Conservation (phyloP, 1,284 basidiomycete species). For the Trichosporon faecale region DNA sequence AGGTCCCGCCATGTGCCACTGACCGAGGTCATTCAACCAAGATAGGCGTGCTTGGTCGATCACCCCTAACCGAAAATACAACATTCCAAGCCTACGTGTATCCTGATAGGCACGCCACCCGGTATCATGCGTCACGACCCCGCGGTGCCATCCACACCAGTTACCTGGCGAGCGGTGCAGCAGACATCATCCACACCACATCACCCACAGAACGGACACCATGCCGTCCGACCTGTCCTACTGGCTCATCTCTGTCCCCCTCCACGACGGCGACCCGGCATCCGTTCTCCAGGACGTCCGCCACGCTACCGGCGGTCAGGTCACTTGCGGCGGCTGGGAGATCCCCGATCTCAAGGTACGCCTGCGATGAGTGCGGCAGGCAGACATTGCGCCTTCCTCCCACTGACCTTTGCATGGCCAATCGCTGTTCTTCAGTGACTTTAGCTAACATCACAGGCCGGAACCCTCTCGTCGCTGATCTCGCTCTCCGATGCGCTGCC, state of each 20-base stretch:
- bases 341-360: conserved; percentile 53
- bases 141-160: background rate
- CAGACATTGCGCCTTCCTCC: background rate
- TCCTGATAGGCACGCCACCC: background rate
- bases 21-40: background rate
- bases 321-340: conserved; percentile 45
- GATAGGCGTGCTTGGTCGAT: background rate
- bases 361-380: background rate
- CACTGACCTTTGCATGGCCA: no score
- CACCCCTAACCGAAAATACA: background rate
- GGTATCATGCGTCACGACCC: conserved; percentile 8
- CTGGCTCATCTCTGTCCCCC: conserved; percentile 58
- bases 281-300: conserved; percentile 54
- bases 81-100: background rate
- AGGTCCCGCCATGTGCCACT: conserved; percentile 1
- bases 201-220: conserved; percentile 7
- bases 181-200: background rate
- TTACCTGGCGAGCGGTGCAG: background rate
- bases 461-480: conserved; percentile 87
- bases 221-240: conserved; percentile 58
- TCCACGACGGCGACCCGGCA: conserved; percentile 54
- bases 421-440: background rate
- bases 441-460: conserved; percentile 61
- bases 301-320: conserved; percentile 46
- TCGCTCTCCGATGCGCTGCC: conserved; percentile 87